Evolutionary conservation across 2,329 filamentous ascomycete genomes (phyloP).

Genomic region (Beauveria scarabaeidicola): DNA sequence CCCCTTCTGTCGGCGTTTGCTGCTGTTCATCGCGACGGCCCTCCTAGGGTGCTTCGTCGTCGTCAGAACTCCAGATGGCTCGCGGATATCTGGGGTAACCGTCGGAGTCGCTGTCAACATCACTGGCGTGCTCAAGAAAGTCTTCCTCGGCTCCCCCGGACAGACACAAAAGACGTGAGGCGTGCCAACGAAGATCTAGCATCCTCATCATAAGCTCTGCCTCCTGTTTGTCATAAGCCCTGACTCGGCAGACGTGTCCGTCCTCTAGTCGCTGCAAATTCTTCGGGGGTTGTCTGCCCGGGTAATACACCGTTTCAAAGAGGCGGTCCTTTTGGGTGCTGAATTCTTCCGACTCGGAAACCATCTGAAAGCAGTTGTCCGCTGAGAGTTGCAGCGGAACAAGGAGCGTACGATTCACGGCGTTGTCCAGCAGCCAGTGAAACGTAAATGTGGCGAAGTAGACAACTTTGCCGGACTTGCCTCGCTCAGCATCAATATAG

Average conservation of each 20-base stretch:
- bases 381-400: neutral
- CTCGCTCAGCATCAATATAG: neutral
- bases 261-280: neutral
- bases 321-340: neutral
- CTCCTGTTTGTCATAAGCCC: rapidly evolving
- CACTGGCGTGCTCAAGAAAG: neutral
- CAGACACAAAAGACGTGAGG: neutral
- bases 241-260: neutral
- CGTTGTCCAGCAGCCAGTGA: neutral
- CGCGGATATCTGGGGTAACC: too few relatives aligned
- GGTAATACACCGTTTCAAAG: neutral
- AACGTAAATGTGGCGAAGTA: neutral
- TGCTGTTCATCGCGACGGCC: neutral
- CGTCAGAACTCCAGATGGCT: neutral
- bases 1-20: too few relatives aligned
- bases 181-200: neutral
- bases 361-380: neutral
- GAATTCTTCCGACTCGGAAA: neutral
- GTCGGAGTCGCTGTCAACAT: neutral
- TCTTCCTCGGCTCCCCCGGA: neutral
- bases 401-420: neutral
- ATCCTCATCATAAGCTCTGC: neutral
- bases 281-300: neutral
- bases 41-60: neutral
- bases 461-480: neutral